Base-by-base conservation (phyloP, 805 yeast species). In the Candida tallmaniae region DNA sequence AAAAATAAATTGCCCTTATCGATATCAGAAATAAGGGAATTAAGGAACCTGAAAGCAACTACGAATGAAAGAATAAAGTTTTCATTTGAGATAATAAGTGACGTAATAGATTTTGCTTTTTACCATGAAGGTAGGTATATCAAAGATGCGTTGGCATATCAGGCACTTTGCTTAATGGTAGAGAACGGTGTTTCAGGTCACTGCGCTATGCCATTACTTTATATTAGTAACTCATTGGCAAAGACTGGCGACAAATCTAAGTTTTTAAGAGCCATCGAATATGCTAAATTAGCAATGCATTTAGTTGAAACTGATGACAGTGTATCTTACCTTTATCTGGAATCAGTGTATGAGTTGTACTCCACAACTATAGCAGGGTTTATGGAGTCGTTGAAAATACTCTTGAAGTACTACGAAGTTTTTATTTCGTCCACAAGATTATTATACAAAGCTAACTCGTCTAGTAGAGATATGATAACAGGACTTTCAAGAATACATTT, bases 331-430 rank as follows among this genome's bases (percentile, higher is more conserved):
- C 60, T 60, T 31, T 51, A 60, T 31, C 58, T 60, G 23, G 61
- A 61, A 36, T 48, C 47, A 16, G 59, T 70, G 6, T 69, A 70
- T 40, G 69, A 68, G 41, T 44, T 56, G 19, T 74, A 72, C 40
- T 56, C 66, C 22, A 44, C 56, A 15, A 54, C 67, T 3, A 39
- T 72, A 40, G 78, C 74, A 2, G 47, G 57, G 4, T 62, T 58
- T 34, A 47, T 64, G 14, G 73, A 70, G 31, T 70, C 77, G 1
- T 25, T 59, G 16, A 39, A 49, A 4, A 62, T 56, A 16, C 45
- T 70, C 1, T 34, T 65, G 28, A 60, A 57, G 30, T 50, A 47
- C 36, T 44, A 47, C 29, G 51, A 50, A 20, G 16, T 44, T 13
- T 47, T 40, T 22, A 29, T 47, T n/a, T 36, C 39, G 11, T 35